Evolutionary conservation across 495 filamentous ascomycete genomes (phyloP), one percentile per base, ranked within the genome.

Genomic region (Rostrohypoxylon terebratum): DNA sequence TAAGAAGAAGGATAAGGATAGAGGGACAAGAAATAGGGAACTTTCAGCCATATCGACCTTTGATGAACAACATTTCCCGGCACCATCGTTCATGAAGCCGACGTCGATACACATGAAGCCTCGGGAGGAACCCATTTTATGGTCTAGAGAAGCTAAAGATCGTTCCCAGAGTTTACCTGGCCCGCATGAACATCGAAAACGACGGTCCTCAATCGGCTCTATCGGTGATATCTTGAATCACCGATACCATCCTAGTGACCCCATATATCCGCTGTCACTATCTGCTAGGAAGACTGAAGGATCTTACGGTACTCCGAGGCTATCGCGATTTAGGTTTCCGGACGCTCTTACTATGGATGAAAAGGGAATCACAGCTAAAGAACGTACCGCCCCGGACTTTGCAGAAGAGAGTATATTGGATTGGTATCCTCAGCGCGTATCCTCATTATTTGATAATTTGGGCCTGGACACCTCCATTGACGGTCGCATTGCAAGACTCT

Each of bases 31-130:
- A 21, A 68, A 61, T 45, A 65, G 60, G 14, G 66, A 76, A 3
- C 8, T 48, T 6, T 59, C 69, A 48, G 31, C 47, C 18, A 33
- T 28, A 25, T 48, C 54, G 34, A 23, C 58, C 28, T 59, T 57
- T 0, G 34, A 55, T 60, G 31, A 64, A 45, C 28, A 67, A 48
- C 23, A 75, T 71, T 86, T 84, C 57, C 84, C 84, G 8, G 75
- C 80, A 34, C 82, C 84, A 9, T 82, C 84, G 1, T 86, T 80
- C 69, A 81, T 86, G 58, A 72, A 79, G 34, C 84, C 83, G n/a
- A 84, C 78, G 11, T 82, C 82, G 14, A 79, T 71, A 34, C 78
- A 80, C 6, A 86, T 86, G 84, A 66, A 79, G 53, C 82, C 84
- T 7, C 77, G 84, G 20, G 79, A 85, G 25, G 82, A 83, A 48